Evolutionary conservation across 1,139 yeast species (phyloP), one percentile per base, ranked within the genome.

Genomic region (Diutina sp.): DNA sequence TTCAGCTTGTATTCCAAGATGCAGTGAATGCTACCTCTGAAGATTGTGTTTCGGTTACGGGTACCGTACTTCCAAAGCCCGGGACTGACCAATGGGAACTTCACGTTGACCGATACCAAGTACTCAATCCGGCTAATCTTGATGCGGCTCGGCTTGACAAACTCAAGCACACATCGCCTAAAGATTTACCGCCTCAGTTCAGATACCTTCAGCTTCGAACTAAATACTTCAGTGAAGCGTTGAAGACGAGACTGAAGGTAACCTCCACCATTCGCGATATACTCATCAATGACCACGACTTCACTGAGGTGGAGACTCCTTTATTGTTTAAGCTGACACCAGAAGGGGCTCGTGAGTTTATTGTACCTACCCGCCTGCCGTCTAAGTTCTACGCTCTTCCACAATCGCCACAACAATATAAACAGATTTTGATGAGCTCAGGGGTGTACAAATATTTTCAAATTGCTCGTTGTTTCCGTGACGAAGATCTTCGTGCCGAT

Each of bases 371-470:
- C 0, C 77, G 98, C 60, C 70, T 77, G 18, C 69, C 72, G 4
- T 74, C 78, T 12, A 72, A 77, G 3, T 88, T 89, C 68, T 93
- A 91, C 67, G 97, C 99, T 0, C 74, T 93, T 51, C 97, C 98
- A 0, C 99, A 93, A 69, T 88, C 97, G 29, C 99, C 99, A 0
- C 99, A 93, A 66, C 99, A 93, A 66, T 93, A 91, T 66, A 93
- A 95, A 66, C 99, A 93, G 69, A 75, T 93, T 46, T 72, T 93
- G 51, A 93, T 93, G 93, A 95, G 97, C 4, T 85, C 96, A 48
- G 99, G 99, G 0, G 82, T 95, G 54, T 79, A 87, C 56, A 78
- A 81, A 55, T 93, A 93, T 69, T 93, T 84, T 67, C 99, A 93
- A 68, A 75, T 95, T 55, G 99, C 99, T 3, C 84, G 82, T 63